Base-by-base conservation (phyloP, 306 rosid genomes). In the Cucumis hystrix region DNA sequence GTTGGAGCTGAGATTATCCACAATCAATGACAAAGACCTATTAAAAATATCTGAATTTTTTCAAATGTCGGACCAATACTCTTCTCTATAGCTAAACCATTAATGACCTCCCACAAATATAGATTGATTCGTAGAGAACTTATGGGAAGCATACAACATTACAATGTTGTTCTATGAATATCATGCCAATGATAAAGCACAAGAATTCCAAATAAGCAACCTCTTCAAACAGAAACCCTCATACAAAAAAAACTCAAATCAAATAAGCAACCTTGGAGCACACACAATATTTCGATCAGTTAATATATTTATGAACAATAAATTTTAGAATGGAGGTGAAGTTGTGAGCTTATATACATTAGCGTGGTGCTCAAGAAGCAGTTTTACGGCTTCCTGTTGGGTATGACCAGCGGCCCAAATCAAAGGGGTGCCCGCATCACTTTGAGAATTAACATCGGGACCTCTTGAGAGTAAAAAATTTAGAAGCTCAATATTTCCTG, bases 321-420 rank as follows among this genome's bases (percentile, higher is more conserved):
- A 73, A 51, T 54, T 12, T 73, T 30, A 52, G 6, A 52, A 33
- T 55, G 69, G 63, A 8, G 82, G 72, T 15, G 23, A 78, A 37
- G 35, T 52, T n/a, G 79, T 35, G 65, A 74, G 76, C 84, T 70
- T 41, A 76, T 61, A 16, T 86, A 96, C 99, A 86, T 91, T 86
- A 66, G 99, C 97, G 35, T 87, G 83, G 52, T 91, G 86, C 79
- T 92, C 88, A 83, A 96, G 80, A 28, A 96, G 83, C 81, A 87
- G 75, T 65, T 84, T 86, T 77, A 89, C 89, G n/a, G 99, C 87
- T 35, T 87, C 93, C 79, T 80, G 84, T 79, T 96, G 99, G 83
- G 82, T 93, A 83, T 88, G 97, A 74, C 97, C 99, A 55, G 98
- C 98, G 70, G 99, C 99, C 98, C 98, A 92, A 73, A 92, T 87